Evolutionary conservation across 176 grass and related monocot genomes (phyloP).

Genomic region (Otatea glauca): DNA sequence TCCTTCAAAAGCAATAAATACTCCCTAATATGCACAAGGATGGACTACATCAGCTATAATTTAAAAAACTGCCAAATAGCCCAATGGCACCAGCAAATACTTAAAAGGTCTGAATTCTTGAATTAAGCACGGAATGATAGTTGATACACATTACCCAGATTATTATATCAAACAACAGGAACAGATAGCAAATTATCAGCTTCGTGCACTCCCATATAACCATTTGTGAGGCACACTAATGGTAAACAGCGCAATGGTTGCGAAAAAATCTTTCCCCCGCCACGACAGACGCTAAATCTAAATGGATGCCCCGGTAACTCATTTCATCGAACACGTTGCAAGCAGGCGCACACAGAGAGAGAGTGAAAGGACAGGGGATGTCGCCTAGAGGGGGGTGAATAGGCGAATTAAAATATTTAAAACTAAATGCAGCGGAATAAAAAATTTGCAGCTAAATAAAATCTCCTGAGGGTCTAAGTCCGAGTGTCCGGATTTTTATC

Average conservation of each 20-base stretch:
- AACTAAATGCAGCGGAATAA: too few relatives aligned
- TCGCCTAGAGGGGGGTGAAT: too few relatives aligned
- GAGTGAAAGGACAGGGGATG: too few relatives aligned
- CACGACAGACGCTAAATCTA: neutral
- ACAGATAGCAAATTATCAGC: constrained; percentile 8
- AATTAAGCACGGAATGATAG: constrained; percentile 3
- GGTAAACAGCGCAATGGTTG: neutral
- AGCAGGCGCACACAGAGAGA: neutral
- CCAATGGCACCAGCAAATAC: neutral
- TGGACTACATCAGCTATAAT: neutral
- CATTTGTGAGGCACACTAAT: constrained; percentile 25
- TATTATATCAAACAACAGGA: neutral
- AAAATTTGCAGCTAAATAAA: too few relatives aligned
- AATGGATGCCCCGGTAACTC: neutral
- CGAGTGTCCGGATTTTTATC: too few relatives aligned
- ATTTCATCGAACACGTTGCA: constrained; percentile 32
- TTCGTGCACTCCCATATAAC: neutral
- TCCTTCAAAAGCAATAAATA: constrained; percentile 7
- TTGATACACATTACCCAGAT: constrained; percentile 4
- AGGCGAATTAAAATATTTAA: too few relatives aligned
- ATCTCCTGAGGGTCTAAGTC: too few relatives aligned
- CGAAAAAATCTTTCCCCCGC: neutral
- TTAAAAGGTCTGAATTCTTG: neutral
- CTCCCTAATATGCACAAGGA: neutral
- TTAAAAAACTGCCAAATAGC: neutral